phyloP scores from a whole-genome alignment of 495 filamentous ascomycete genomes.

The Podospora bellae-mahoneyi region DNA sequence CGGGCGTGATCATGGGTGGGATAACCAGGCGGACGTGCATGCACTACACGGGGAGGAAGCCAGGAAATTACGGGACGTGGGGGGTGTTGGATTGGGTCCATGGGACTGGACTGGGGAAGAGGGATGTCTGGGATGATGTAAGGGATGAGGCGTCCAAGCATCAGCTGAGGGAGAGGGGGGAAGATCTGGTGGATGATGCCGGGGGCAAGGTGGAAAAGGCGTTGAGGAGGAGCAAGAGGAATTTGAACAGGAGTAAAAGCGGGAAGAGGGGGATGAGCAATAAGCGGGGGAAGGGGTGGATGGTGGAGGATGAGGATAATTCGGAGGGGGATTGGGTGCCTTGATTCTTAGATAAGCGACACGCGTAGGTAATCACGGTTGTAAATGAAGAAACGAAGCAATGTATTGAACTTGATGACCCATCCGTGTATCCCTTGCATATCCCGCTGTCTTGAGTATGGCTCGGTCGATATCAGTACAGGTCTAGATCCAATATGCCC shows the following conservation, averaged over 20 bases:
- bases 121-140: slow-evolving; percentile 54
- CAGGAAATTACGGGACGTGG: slow-evolving; percentile 73
- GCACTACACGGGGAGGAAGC: slow-evolving; percentile 57
- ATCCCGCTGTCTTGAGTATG: background rate
- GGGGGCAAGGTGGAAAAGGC: slow-evolving; percentile 35
- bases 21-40: slow-evolving; percentile 66
- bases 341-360: background rate
- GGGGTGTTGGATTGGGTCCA: slow-evolving; percentile 73
- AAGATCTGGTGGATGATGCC: slow-evolving; percentile 37
- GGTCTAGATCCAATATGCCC: background rate
- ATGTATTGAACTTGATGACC: background rate
- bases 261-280: slow-evolving; percentile 3
- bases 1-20: slow-evolving; percentile 70
- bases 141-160: slow-evolving; percentile 58
- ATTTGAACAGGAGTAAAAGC: slow-evolving; percentile 25
- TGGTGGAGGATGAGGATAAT: background rate
- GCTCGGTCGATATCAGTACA: background rate
- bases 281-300: background rate
- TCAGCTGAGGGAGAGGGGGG: slow-evolving; percentile 48
- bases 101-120: slow-evolving; percentile 62
- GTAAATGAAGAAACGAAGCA: background rate
- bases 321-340: slow-evolving; percentile 4
- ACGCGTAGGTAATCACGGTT: background rate
- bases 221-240: slow-evolving; percentile 34
- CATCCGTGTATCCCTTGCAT: background rate